Conservation (phyloP, 2,329 filamentous ascomycete genomes). For the Cladobotryum mycophilum region DNA sequence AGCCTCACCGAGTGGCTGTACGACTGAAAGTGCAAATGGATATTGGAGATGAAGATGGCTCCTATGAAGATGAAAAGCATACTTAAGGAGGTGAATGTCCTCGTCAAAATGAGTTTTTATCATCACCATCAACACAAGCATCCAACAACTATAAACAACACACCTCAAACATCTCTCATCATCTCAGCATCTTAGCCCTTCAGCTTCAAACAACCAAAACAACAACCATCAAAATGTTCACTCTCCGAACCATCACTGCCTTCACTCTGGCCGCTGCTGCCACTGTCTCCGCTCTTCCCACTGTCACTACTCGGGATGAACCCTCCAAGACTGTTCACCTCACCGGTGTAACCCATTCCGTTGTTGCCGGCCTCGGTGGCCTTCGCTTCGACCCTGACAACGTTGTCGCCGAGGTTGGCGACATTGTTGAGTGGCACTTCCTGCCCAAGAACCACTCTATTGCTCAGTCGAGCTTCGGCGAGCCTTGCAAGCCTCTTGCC, state of each 20-base stretch:
- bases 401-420: slow-evolving; percentile 44
- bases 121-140: neutral
- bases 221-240: slow-evolving; percentile 8
- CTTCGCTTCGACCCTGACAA: slow-evolving; percentile 46
- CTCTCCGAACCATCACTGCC: slow-evolving; percentile 4
- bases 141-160: neutral
- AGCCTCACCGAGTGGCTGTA: slow-evolving; percentile 8
- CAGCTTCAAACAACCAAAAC: neutral
- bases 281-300: slow-evolving; percentile 3
- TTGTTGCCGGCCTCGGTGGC: slow-evolving; percentile 8
- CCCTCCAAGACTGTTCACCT: neutral
- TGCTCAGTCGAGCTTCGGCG: slow-evolving; percentile 52
- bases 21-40: neutral
- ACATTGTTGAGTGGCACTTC: slow-evolving; percentile 41
- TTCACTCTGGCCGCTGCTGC: slow-evolving; percentile 6
- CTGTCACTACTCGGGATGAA: slow-evolving; percentile 5
- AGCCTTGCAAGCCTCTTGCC: slow-evolving; percentile 52
- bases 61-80: neutral
- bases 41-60: neutral
- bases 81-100: neutral
- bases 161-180: neutral
- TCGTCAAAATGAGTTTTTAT: neutral
- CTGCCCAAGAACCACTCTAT: slow-evolving; percentile 52
- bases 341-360: slow-evolving; percentile 6
- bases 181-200: neutral